A percentile compares a stretch with the other conserved stretches of the same genome.
These are phyloP conservation scores for Astrocystis sublimbata DNA, from an alignment of 495 filamentous ascomycete species.

Conservation along the genomic window DNA sequence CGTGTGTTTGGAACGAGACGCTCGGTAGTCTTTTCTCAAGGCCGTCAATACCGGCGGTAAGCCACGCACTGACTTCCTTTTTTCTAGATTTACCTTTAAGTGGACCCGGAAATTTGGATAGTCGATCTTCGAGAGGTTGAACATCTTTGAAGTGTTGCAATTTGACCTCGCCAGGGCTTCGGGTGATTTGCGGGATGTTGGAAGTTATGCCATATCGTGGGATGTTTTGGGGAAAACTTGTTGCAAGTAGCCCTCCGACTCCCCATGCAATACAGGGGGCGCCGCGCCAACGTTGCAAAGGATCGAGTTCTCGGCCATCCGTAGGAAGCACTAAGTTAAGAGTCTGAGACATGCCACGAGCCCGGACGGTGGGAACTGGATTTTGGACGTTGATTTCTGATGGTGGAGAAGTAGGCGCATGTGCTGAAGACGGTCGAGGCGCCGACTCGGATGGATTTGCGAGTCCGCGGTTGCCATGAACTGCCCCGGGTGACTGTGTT, in stretches of 20 bases:
- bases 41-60: constrained; percentile 68
- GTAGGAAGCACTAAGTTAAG: constrained; percentile 58
- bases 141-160: constrained; percentile 68
- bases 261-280: constrained; percentile 85
- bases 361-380: constrained; percentile 22
- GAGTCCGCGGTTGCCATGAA: constrained; percentile 51
- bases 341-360: constrained; percentile 43
- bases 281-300: constrained; percentile 85
- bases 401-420: constrained; percentile 55
- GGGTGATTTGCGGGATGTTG: constrained; percentile 72
- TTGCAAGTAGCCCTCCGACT: constrained; percentile 77
- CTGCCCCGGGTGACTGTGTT: constrained; percentile 77
- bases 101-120: constrained; percentile 86
- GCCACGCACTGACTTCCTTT: constrained; percentile 86
- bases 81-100: constrained; percentile 88
- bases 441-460: constrained; percentile 53
- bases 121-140: constrained; percentile 64
- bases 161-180: constrained; percentile 82
- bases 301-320: constrained; percentile 79
- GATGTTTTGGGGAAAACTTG: constrained; percentile 84
- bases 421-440: constrained; percentile 69
- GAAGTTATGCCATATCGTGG: constrained; percentile 80
- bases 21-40: constrained; percentile 64
- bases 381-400: constrained; percentile 32
- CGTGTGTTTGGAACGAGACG: constrained; percentile 44